Evolutionary conservation across 352 stramenopile species (phyloP).

Genomic region (Halophytophthora batemanensis): DNA sequence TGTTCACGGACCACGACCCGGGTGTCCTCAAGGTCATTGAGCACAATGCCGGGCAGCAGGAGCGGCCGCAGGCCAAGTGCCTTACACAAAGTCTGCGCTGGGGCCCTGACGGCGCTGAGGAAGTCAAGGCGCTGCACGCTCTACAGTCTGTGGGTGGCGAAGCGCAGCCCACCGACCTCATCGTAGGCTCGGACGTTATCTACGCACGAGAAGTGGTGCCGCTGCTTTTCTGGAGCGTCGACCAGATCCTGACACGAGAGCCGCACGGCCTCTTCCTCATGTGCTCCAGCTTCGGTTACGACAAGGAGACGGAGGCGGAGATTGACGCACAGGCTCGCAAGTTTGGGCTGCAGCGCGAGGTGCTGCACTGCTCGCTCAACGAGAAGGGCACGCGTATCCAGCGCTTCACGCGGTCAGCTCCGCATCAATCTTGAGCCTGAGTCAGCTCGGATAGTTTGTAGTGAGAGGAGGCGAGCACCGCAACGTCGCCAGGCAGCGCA

Average conservation of each 20-base stretch:
- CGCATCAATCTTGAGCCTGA: slow-evolving; percentile 2
- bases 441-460: too few species aligned
- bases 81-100: slow-evolving; percentile 63
- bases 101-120: slow-evolving; percentile 51
- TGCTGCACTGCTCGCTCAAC: slow-evolving; percentile 43
- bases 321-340: slow-evolving; percentile 57
- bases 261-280: slow-evolving; percentile 50
- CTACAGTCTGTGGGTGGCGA: slow-evolving; percentile 10
- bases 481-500: too few species aligned
- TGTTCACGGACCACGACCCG: slow-evolving; percentile 81
- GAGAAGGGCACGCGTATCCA: slow-evolving; percentile 52
- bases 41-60: slow-evolving; percentile 63
- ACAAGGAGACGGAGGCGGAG: slow-evolving; percentile 65
- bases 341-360: slow-evolving; percentile 43
- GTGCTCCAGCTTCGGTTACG: slow-evolving; percentile 73
- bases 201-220: slow-evolving; percentile 66
- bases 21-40: slow-evolving; percentile 81
- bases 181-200: slow-evolving; percentile 79
- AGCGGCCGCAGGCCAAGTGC: slow-evolving; percentile 47
- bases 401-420: slow-evolving; percentile 34
- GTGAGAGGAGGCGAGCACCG: too few species aligned
- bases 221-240: slow-evolving; percentile 76
- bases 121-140: slow-evolving; percentile 49
- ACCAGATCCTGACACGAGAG: slow-evolving; percentile 37
- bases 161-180: slow-evolving; percentile 33